A percentile compares a stretch with the other conserved stretches of the same genome.
Evolutionary conservation across 768 basidiomycete genomes (phyloP).

Genomic region (Termitomyces sp.): DNA sequence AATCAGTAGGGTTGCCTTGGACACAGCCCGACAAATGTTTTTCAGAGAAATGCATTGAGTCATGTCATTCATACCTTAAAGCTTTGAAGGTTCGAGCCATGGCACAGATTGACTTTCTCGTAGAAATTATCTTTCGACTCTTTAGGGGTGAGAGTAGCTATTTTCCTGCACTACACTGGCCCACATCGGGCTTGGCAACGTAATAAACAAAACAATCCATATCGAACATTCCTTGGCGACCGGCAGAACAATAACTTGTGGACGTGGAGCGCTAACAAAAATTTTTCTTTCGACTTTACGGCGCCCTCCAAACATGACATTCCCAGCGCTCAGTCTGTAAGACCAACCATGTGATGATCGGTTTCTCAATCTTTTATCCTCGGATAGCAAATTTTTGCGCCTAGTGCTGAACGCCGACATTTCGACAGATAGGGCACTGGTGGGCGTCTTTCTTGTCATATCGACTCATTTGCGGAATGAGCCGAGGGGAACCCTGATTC

Average conservation of each 20-base stretch:
- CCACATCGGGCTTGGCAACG: not conserved
- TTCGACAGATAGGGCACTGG: not conserved
- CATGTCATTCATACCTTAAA: not conserved
- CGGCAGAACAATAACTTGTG: not conserved
- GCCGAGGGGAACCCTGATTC: not conserved
- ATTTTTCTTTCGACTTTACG: not conserved
- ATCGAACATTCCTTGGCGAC: not conserved
- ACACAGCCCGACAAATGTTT: not conserved
- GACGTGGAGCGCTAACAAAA: not conserved
- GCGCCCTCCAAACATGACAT: not conserved
- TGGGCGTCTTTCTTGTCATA: not conserved
- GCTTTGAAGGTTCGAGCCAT: not conserved
- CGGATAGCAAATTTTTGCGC: not conserved
- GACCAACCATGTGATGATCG: too few species aligned
- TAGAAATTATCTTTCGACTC: not conserved
- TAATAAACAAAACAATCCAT: not conserved
- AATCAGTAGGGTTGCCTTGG: conserved; percentile 10
- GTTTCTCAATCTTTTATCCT: not conserved
- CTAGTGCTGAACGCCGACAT: too few species aligned
- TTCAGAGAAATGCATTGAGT: not conserved
- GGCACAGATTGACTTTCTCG: not conserved
- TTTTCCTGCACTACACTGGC: too few species aligned
- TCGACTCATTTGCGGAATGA: too few species aligned
- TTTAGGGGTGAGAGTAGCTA: too few species aligned
- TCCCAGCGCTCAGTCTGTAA: not conserved